phyloP scores from a whole-genome alignment of 208 protist species.

The Crithidia sp. region DNA sequence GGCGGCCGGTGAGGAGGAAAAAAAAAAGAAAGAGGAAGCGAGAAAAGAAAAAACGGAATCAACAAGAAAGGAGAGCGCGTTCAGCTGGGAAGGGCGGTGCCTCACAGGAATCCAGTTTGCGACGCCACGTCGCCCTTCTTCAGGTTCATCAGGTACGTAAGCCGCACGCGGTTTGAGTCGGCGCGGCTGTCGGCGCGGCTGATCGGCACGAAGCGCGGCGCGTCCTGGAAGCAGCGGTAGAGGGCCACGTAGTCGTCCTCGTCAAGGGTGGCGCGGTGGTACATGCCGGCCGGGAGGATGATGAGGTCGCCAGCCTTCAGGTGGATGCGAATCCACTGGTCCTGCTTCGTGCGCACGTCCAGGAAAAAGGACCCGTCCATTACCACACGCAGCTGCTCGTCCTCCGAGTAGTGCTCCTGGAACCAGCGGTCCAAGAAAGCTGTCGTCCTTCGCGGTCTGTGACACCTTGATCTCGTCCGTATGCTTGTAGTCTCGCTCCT shows the following conservation, averaged over 20 bases:
- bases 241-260: conserved; percentile 90
- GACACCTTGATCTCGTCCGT: conserved; percentile 85
- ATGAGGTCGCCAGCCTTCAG: conserved; percentile 84
- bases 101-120: conserved; percentile 72
- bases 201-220: conserved; percentile 83
- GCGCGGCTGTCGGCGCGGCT: conserved; percentile 71
- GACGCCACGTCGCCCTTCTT: conserved; percentile 89
- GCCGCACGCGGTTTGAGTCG: conserved; percentile 72
- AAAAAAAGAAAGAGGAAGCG: too few species aligned
- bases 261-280: conserved; percentile 86
- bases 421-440: conserved; percentile 92
- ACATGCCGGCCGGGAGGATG: conserved; percentile 84
- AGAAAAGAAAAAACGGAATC: too few species aligned
- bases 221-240: conserved; percentile 83
- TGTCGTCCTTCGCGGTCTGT: conserved; percentile 91
- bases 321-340: conserved; percentile 93
- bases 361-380: conserved; percentile 92
- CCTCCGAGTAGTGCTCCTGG: conserved; percentile 94
- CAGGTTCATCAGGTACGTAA: conserved; percentile 88
- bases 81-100: not conserved
- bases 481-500: conserved; percentile 92
- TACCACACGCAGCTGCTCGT: conserved; percentile 92
- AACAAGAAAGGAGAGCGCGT: not conserved
- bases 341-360: conserved; percentile 91
- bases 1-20: too few species aligned